Evolutionary conservation across 1,139 yeast genomes (phyloP).

Genomic region (Candida sojae): DNA sequence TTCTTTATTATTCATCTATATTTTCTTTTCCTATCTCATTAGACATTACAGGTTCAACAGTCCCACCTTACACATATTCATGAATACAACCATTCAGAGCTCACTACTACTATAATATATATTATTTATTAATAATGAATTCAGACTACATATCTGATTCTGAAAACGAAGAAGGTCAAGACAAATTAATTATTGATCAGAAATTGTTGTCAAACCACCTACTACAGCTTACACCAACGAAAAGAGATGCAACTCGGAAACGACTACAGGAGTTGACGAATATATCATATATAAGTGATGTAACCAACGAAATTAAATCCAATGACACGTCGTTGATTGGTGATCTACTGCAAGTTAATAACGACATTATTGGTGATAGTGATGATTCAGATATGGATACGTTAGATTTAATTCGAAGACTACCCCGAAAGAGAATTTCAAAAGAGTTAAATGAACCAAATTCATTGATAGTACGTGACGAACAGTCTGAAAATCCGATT

Average conservation of each 20-base stretch:
- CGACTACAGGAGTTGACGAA: conserved; percentile 3
- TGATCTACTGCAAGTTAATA: neutral
- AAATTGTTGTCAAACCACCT: conserved; percentile 7
- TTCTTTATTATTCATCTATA: no score
- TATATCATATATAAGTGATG: neutral
- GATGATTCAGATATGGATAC: conserved; percentile 9
- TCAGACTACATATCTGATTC: conserved; percentile 21
- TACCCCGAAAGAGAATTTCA: neutral
- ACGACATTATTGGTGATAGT: conserved; percentile 9
- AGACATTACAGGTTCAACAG: no score
- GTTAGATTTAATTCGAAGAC: conserved; percentile 4
- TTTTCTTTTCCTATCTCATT: no score
- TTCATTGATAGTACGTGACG: neutral
- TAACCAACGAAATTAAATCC: neutral
- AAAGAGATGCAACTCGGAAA: conserved; percentile 3
- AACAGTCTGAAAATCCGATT: no score
- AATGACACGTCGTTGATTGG: neutral
- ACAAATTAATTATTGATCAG: conserved; percentile 5
- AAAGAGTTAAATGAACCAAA: neutral
- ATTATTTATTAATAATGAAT: conserved; percentile 9
- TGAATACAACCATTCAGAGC: neutral
- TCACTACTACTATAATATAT: neutral
- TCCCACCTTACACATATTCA: neutral
- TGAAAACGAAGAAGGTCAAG: conserved; percentile 14
- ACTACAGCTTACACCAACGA: conserved; percentile 8